A percentile compares a stretch with the other conserved stretches of the same genome.
Conservation (phyloP, 139 green algal species). For the Trebouxia sp. region DNA sequence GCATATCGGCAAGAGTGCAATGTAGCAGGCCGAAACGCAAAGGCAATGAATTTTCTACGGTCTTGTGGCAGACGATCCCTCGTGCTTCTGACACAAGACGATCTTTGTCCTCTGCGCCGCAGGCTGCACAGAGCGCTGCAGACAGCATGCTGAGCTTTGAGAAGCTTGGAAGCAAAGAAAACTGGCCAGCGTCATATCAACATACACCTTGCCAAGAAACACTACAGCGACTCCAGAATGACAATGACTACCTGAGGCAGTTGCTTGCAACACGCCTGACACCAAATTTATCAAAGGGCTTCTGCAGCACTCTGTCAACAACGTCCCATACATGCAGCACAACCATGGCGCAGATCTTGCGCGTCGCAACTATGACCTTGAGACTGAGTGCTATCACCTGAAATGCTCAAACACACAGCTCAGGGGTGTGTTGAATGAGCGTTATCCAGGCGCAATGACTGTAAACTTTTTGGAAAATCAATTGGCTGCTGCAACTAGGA, state of each 20-base stretch:
- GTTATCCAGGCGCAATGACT: slow-evolving; percentile 18
- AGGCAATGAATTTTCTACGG: background rate
- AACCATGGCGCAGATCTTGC: background rate
- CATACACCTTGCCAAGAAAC: background rate
- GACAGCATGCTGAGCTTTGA: slow-evolving; percentile 7
- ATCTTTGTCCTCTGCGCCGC: background rate
- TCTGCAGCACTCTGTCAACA: background rate
- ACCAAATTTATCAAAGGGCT: slow-evolving; percentile 8
- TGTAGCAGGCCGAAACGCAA: background rate
- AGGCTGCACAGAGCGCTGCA: slow-evolving; percentile 12
- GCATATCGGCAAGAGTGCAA: background rate
- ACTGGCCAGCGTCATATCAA: background rate
- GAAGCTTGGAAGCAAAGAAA: background rate
- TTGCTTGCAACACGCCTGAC: background rate
- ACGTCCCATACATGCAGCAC: background rate
- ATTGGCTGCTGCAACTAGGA: background rate
- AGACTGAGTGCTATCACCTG: background rate
- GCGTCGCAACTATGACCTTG: background rate
- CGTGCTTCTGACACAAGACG: no score
- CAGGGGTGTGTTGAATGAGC: background rate
- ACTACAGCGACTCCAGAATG: background rate
- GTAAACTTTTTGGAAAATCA: background rate
- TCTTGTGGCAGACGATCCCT: background rate
- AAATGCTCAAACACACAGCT: background rate
- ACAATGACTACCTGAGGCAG: background rate